These are phyloP conservation scores for Aureobasidium sp. DNA, from an alignment of 2,329 filamentous ascomycete species.

Conservation along the genomic window DNA sequence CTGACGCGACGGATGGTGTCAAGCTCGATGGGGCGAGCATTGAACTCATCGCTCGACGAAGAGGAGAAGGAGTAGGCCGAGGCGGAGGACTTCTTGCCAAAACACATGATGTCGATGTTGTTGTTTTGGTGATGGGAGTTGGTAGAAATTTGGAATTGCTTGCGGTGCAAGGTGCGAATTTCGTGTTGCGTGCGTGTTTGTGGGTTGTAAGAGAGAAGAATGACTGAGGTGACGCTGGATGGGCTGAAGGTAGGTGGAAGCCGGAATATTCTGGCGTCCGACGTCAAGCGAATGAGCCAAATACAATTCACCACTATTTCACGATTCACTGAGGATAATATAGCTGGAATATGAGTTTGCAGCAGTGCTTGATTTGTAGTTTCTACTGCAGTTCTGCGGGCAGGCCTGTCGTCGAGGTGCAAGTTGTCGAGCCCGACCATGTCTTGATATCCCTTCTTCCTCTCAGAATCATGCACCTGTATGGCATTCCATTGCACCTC, in stretches of 20 bases:
- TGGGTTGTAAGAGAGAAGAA: neutral
- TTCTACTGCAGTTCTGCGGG: too few relatives aligned
- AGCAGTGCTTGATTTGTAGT: neutral
- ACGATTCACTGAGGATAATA: neutral
- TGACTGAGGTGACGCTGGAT: neutral
- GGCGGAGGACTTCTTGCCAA: neutral
- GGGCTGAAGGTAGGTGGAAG: neutral
- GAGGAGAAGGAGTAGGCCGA: neutral
- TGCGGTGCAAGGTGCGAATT: neutral
- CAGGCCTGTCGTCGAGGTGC: neutral
- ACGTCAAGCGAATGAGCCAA: neutral
- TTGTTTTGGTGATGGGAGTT: neutral
- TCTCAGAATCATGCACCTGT: neutral
- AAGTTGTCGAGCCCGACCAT: neutral
- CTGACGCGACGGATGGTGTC: neutral
- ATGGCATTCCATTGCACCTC: neutral
- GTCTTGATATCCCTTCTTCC: neutral
- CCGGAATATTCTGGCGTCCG: neutral
- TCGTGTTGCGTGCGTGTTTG: neutral
- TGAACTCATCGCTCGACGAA: neutral
- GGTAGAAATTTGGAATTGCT: neutral
- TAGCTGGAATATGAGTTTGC: neutral
- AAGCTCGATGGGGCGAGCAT: neutral
- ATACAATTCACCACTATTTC: neutral
- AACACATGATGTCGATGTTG: neutral